These are phyloP conservation scores for Termitomyces sp. DNA, from an alignment of 768 basidiomycete species.

Conservation along the genomic window DNA sequence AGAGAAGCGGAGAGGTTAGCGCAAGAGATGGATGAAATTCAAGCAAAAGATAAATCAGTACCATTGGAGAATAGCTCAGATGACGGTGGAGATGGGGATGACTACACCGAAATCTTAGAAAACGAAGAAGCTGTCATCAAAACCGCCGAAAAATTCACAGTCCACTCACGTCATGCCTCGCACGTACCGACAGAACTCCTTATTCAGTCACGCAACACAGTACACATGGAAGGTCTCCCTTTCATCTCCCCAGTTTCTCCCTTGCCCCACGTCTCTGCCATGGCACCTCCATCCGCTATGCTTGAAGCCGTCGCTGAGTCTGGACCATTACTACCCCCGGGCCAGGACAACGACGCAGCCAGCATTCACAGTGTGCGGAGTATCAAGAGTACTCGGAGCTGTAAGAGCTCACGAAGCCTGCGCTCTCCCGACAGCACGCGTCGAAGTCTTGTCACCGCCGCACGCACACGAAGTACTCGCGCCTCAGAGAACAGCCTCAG, in stretches of 20 bases:
- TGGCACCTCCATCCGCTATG: background rate
- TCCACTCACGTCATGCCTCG: constrained; percentile 21
- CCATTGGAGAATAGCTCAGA: constrained; percentile 8
- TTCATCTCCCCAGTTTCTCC: constrained; percentile 13
- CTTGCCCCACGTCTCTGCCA: constrained; percentile 9
- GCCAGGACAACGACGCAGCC: constrained; percentile 29
- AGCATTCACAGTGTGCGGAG: constrained; percentile 33
- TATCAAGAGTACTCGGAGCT: constrained; percentile 28
- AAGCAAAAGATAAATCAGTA: constrained; percentile 22
- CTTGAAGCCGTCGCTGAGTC: background rate
- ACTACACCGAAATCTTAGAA: constrained; percentile 9
- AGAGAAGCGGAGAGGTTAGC: constrained; percentile 70
- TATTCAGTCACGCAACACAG: constrained; percentile 7
- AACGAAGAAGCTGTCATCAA: constrained; percentile 33
- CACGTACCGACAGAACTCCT: constrained; percentile 7
- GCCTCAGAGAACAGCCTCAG: constrained; percentile 65
- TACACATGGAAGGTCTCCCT: constrained; percentile 11
- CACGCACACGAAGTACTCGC: constrained; percentile 56
- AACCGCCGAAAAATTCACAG: constrained; percentile 37
- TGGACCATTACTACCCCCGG: background rate
- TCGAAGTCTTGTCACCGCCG: constrained; percentile 50
- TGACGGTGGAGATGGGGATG: constrained; percentile 23
- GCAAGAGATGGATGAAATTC: constrained; percentile 61
- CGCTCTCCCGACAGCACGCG: constrained; percentile 15
- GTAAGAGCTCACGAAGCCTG: constrained; percentile 23